Percentiles rank a stretch among this genome's conserved stretches.
These are phyloP conservation scores for Bolboschoenus planiculmis DNA, from an alignment of 176 grass and related monocot genomes.

Conservation along the genomic window DNA sequence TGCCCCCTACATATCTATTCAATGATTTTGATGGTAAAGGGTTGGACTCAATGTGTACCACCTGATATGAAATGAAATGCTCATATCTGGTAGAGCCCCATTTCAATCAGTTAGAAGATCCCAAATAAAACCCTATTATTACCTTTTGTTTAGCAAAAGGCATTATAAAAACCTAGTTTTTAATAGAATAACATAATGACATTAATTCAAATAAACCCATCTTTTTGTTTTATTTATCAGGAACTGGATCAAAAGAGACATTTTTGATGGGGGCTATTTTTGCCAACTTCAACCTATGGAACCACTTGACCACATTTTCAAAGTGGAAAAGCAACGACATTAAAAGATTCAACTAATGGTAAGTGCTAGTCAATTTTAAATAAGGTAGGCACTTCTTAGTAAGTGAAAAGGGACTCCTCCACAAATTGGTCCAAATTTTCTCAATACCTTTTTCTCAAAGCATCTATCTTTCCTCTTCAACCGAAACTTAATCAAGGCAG, in stretches of 20 bases:
- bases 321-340: neutral
- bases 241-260: neutral
- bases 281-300: neutral
- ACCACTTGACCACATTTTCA: neutral
- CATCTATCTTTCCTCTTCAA: slow-evolving; percentile 98
- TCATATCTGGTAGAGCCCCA: neutral
- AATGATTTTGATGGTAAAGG: neutral
- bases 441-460: slow-evolving; percentile 87
- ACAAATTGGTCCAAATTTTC: neutral
- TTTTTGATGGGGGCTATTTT: neutral
- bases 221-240: neutral
- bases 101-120: neutral
- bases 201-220: neutral
- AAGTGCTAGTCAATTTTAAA: neutral
- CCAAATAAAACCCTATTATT: neutral
- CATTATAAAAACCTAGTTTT: neutral
- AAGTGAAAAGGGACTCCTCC: neutral
- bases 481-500: slow-evolving; percentile 80
- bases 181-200: neutral
- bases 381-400: neutral
- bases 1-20: neutral
- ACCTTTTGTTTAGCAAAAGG: neutral
- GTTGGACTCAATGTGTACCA: neutral
- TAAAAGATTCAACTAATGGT: neutral
- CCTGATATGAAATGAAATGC: neutral